These are phyloP conservation scores for Botrytis hyacinthi DNA, from an alignment of 2,329 filamentous ascomycete species.

Conservation along the genomic window DNA sequence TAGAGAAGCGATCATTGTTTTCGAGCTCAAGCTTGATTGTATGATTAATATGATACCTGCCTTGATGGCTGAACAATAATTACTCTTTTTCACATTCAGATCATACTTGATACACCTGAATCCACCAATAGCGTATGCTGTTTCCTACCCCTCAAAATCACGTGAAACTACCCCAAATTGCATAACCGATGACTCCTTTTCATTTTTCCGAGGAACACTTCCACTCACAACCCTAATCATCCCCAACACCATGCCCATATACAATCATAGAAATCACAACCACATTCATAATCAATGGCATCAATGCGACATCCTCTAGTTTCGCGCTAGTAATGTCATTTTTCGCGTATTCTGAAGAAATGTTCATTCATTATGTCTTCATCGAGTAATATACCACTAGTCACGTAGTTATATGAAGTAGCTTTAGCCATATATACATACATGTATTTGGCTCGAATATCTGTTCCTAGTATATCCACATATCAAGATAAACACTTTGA, in stretches of 20 bases:
- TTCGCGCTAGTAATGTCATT: not conserved
- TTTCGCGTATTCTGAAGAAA: not conserved
- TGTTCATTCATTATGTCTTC: not conserved
- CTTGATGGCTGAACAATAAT: constrained; percentile 5
- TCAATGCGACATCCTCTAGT: not conserved
- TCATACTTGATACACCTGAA: not conserved
- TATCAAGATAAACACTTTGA: not conserved
- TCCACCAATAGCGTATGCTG: not conserved
- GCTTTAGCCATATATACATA: too few species aligned
- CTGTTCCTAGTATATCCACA: not conserved
- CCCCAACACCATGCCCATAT: not conserved
- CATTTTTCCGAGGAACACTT: not conserved
- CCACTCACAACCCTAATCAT: not conserved
- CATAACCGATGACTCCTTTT: not conserved
- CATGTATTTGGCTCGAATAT: not conserved
- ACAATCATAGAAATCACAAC: not conserved
- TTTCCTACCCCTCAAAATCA: not conserved
- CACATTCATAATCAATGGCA: not conserved
- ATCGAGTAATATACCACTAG: not conserved
- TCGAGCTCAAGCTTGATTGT: not conserved
- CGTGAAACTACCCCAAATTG: not conserved
- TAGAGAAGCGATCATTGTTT: not conserved
- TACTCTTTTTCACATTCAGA: not conserved
- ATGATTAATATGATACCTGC: not conserved
- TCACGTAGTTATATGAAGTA: too few species aligned